A percentile compares a stretch with the other conserved stretches of the same genome.
Conservation (phyloP, 257 asterid species). For the Ajuga chamaepitys region DNA sequence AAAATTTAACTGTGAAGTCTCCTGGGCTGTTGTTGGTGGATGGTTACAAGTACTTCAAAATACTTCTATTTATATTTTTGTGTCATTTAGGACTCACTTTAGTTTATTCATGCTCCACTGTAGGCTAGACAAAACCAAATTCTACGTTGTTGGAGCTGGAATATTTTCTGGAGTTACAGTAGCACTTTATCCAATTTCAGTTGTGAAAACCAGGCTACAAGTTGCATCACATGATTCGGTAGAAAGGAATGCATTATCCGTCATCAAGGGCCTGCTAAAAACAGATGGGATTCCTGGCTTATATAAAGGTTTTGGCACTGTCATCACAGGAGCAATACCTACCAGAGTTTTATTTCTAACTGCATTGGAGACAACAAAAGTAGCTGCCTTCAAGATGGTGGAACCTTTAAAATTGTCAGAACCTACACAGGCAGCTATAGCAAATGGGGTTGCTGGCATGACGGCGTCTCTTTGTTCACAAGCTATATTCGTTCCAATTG, state of each 20-base stretch:
- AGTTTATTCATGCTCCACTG: constrained; percentile 13
- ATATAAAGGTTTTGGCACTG: constrained; percentile 86
- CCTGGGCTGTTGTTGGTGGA: background rate
- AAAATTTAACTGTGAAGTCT: background rate
- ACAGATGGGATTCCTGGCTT: constrained; percentile 77
- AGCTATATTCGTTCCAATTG: constrained; percentile 81
- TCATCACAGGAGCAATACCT: constrained; percentile 80
- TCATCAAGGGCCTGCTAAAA: constrained; percentile 60
- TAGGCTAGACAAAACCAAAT: constrained; percentile 86
- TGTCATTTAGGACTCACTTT: background rate
- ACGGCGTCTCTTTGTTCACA: constrained; percentile 77
- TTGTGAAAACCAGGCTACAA: constrained; percentile 87
- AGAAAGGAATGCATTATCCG: constrained; percentile 68
- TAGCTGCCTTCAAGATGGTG: constrained; percentile 56
- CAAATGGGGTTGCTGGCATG: constrained; percentile 93
- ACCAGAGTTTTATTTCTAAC: constrained; percentile 87
- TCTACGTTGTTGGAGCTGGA: constrained; percentile 86
- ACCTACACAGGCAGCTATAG: constrained; percentile 83
- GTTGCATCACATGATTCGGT: constrained; percentile 52
- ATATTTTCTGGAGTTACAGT: constrained; percentile 74
- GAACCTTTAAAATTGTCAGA: constrained; percentile 73
- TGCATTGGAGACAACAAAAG: constrained; percentile 78
- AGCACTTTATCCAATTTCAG: constrained; percentile 86
- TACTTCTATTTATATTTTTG: background rate
- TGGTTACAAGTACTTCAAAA: background rate